phyloP scores from a whole-genome alignment of 2,329 filamentous ascomycete species.

The Alternaria postmessia region DNA sequence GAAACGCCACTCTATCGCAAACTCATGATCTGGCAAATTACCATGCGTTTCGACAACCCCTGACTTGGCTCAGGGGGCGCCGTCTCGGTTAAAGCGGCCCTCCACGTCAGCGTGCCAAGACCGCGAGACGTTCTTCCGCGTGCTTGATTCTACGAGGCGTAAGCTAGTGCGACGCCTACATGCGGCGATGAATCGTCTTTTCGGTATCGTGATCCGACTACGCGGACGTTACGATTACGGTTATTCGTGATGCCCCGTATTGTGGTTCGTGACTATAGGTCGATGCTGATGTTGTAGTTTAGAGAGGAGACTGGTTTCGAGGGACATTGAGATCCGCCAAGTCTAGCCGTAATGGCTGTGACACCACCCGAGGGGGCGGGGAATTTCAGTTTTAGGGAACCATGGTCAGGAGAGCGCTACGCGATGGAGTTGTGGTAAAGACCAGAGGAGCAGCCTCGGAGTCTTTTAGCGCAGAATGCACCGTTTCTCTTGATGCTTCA shows the following conservation, averaged over 20 bases:
- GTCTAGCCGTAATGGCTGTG: neutral
- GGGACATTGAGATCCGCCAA: neutral
- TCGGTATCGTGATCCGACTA: slow-evolving; percentile 5
- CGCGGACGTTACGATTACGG: neutral
- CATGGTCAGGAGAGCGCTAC: slow-evolving; percentile 1
- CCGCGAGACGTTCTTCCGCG: slow-evolving; percentile 14
- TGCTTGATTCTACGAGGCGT: slow-evolving; percentile 16
- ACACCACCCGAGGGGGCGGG: neutral
- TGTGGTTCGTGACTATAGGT: neutral
- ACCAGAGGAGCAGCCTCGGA: neutral
- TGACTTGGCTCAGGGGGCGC: slow-evolving; percentile 16
- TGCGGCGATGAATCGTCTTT: slow-evolving; percentile 2
- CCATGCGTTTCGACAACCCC: slow-evolving; percentile 12
- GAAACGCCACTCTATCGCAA: slow-evolving; percentile 1
- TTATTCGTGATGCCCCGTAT: neutral
- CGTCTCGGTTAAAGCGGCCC: slow-evolving; percentile 18
- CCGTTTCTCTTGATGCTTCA: neutral
- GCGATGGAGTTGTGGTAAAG: neutral
- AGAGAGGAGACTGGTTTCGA: neutral
- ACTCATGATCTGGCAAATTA: neutral
- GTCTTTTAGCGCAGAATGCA: slow-evolving; percentile 7
- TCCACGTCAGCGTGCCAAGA: slow-evolving; percentile 26
- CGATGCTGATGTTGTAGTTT: neutral
- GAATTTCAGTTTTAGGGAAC: slow-evolving; percentile 3
- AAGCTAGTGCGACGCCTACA: slow-evolving; percentile 2